Base-by-base conservation (phyloP, 345 rosid species). In the Turritis glabra region DNA sequence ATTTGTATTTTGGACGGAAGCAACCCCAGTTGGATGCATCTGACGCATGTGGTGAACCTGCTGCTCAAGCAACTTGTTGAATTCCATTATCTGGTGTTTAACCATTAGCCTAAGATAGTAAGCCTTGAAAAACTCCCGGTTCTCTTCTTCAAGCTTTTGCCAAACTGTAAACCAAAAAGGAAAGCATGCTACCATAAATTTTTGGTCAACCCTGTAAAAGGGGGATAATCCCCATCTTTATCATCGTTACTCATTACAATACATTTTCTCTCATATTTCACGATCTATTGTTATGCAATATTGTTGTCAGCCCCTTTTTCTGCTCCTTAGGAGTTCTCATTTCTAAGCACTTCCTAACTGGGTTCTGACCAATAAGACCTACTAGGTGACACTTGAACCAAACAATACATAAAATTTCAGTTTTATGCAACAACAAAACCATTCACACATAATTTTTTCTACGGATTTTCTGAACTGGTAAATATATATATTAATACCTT, bases 131-230 rank as follows among this genome's bases (percentile, higher is more conserved):
- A 96, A 96, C 7, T 93, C 98, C 22, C 81, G 83, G 78, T 96
- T 96, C 82, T 92, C 96, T 82, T 93, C 98, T 80, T 96, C 98
- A 76, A 96, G 99, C 87, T 93, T 92, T 88, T 96, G 95, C 99
- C 99, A 96, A 80, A 96, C 99, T 96, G 81, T 54, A 67, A 77
- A 76, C 54, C 64, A 65, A 64, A 44, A 73, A 77, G 46, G 23
- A 29, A 72, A 54, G 29, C 54, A 38, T 71, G 13, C 6, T 18
- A 33, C 7, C 27, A 52, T 38, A 50, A 58, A 58, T 13, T 1
- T 9, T n/a, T 57, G 19, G 52, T 38, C 2, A 37, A 56, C n/a
- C 4, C 30, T 30, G n/a, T 11, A 46, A 22, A 30, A 23, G 30
- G 17, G 9, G 29, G 9, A 56, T n/a, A 22, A 69, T n/a, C 32